Evolutionary conservation across 176 grass and related monocot genomes (phyloP).

Genomic region (Dactylis glomerata): DNA sequence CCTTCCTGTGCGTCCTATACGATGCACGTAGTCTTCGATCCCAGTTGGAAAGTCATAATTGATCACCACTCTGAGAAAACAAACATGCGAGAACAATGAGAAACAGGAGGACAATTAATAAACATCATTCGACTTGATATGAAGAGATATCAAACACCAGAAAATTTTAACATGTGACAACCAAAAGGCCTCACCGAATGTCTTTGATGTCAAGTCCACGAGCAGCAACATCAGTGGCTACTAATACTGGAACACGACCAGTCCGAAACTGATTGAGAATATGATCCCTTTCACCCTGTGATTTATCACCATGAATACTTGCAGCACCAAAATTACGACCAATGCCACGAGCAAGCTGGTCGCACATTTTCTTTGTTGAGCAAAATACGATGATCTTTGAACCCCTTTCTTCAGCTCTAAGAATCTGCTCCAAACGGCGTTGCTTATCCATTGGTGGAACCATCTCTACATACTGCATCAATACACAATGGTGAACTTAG

Average conservation of each 20-base stretch:
- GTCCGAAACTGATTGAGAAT: conserved; percentile 86
- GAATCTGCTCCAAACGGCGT: conserved; percentile 86
- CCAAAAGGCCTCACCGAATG: conserved; percentile 58
- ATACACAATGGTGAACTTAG: not conserved
- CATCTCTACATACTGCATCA: conserved; percentile 81
- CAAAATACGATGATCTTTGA: no score
- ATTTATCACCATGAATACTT: conserved; percentile 92
- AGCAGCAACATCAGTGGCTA: conserved; percentile 97
- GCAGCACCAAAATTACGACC: conserved; percentile 75
- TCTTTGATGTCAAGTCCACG: conserved; percentile 97
- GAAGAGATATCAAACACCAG: conserved; percentile 1
- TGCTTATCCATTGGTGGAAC: conserved; percentile 75
- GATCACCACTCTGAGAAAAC: conserved; percentile 78
- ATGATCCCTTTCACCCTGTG: conserved; percentile 88
- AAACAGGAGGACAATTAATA: not conserved
- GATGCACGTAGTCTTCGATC: conserved; percentile 92
- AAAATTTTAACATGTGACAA: conserved; percentile 17
- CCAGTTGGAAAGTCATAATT: conserved; percentile 98
- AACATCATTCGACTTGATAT: not conserved
- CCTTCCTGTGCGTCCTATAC: conserved; percentile 90
- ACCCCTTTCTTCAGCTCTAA: no score
- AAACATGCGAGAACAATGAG: conserved; percentile 20
- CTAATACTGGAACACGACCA: conserved; percentile 77
- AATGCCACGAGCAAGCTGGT: conserved; percentile 63
- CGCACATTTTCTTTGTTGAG: no score